Base-by-base conservation (phyloP, 176 grass and related monocot species). In the Avena eriantha region DNA sequence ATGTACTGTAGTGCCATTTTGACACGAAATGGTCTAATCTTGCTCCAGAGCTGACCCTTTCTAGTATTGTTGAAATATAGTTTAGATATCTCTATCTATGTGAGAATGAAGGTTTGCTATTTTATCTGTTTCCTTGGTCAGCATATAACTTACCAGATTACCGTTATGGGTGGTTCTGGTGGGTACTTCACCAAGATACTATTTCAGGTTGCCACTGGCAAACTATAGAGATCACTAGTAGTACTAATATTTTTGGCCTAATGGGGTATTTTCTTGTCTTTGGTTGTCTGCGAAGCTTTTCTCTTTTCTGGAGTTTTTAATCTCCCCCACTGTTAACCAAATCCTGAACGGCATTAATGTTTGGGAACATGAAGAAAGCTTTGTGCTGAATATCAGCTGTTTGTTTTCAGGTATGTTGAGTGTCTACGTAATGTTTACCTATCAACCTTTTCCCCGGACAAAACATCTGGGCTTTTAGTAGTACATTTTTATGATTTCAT, bases 81-180 rank as follows among this genome's bases (percentile, higher is more conserved):
- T 26, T 41, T 29, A 46, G 3, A 46, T 63, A 33, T 60, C 46
- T 67, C 35, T 48, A 75, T 15, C 53, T 33, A 4, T 66, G 15
- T 71, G 70, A 56, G 56, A 24, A 77, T 77, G 73, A 78, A 78
- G 59, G 24, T 78, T 85, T 56, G 31, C 33, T 41, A 41, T 78
- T 45, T 78, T 77, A 59, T 76, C 29, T 6, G 29, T 76, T 65
- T 35, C 39, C 15, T 51, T 85, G 47, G 14, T 54, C 31, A 78
- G 5, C n/a, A 45, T 69, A 78, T 21, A 34, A 69, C 29, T 65
- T 65, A 51, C 29, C 46, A 39, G 51, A 46, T 51, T 24, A 65
- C 13, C 57, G 24, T 76, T 76, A 51, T 50, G 57, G 83, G 8
- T 33, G 7, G 19, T 53, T 65, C 18, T 54, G 55, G 22, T 59